Conservation (phyloP, 768 basidiomycete species). For the Paxillus ammoniavirescens region DNA sequence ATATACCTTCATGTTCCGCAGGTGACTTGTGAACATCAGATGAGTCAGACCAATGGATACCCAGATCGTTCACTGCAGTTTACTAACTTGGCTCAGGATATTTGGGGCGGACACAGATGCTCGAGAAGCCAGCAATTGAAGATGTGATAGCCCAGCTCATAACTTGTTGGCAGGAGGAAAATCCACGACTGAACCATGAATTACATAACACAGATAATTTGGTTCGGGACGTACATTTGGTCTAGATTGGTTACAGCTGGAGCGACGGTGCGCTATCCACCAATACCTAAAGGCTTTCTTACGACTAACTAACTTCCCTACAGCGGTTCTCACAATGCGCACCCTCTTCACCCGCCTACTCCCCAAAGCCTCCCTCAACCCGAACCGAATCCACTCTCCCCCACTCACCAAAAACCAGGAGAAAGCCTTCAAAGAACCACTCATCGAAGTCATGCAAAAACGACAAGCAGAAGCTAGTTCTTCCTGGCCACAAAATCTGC, state of each 20-base stretch:
- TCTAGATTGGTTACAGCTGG: too few species aligned
- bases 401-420: constrained; percentile 33
- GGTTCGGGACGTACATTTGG: too few species aligned
- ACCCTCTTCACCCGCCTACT: constrained; percentile 36
- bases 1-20: constrained; percentile 25
- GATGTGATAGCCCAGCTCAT: too few species aligned
- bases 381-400: constrained; percentile 22
- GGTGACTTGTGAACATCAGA: neutral
- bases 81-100: too few species aligned
- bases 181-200: too few species aligned
- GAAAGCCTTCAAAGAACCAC: constrained; percentile 28
- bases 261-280: too few species aligned
- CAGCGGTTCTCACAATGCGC: constrained; percentile 2
- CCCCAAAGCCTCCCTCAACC: constrained; percentile 31
- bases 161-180: too few species aligned
- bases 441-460: constrained; percentile 42
- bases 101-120: too few species aligned
- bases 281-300: neutral
- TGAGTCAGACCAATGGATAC: neutral
- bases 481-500: constrained; percentile 48
- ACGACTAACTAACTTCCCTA: neutral
- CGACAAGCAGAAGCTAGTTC: constrained; percentile 37
- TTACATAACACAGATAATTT: too few species aligned
- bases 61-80: too few species aligned
- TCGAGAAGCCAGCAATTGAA: too few species aligned